Base-by-base conservation (phyloP, 768 basidiomycete genomes). In the Rhodosporidiobolus odoratus region DNA sequence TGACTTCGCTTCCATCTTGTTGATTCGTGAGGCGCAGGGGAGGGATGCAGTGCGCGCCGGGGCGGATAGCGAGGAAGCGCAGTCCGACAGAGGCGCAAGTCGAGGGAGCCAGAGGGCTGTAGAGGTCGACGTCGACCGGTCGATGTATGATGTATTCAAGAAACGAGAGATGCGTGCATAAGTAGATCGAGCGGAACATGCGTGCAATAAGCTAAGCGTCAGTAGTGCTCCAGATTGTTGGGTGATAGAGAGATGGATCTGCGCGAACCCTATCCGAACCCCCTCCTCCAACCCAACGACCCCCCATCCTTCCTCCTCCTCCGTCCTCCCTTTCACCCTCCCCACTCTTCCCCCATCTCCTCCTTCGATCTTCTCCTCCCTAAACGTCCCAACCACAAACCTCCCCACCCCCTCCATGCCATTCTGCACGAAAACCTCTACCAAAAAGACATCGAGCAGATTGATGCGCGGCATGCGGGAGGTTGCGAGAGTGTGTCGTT, bases 231-330 rank as follows among this genome's bases (percentile, higher is more conserved):
- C 16, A 40, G 35, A 15, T 2, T 12, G 41, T 4, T 45, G 23
- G 27, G 25, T 21, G 34, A 21, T 12, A 19, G 32, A 35, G 38
- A 45, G 21, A 37, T 57, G 7, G 34, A n/a, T 27, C 9, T n/a
- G 34, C 16, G 47, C 80, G 79, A 61, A 69, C 68, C 72, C 72
- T 3, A 70, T 70, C 19, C 68, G 57, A 15, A 74, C 65, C 40
- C 65, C 68, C n/a, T 64, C 70, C 72, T 70, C 72, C 43, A 74
- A 57, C 54, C 65, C 54, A 1, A 70, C 62, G 9, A 70, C 30
- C 30, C 37, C n/a, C n/a, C n/a, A n/a, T n/a, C n/a, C n/a, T n/a
- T 58, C 38, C 65, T 68, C 4, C 43, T 40, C 37, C 48, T 13
- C 16, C n/a, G n/a, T 41, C 62, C n/a, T 41, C 53, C n/a, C 32